Conservation (phyloP, 345 rosid genomes). For the Corymbia maculata region DNA sequence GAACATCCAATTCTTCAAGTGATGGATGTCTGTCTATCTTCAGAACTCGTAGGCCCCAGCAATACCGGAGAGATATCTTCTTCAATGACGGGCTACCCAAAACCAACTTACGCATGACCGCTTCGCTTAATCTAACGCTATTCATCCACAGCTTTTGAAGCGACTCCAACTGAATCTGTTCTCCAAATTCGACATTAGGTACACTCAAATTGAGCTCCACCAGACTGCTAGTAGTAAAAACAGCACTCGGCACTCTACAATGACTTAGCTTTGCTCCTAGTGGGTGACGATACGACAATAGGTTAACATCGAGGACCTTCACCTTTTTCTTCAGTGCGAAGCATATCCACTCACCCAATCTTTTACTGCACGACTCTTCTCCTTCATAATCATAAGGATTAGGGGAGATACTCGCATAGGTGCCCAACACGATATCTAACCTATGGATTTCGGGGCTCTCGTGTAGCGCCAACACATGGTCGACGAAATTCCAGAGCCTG, state of each 20-base stretch:
- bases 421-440: background rate
- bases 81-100: background rate
- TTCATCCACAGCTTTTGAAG: background rate
- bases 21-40: background rate
- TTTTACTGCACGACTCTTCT: background rate
- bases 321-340: background rate
- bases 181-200: background rate
- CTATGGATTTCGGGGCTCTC: background rate
- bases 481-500: background rate
- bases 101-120: background rate
- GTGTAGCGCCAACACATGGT: background rate
- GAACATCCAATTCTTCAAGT: background rate
- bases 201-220: background rate
- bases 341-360: background rate
- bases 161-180: background rate
- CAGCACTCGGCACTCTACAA: background rate
- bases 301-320: background rate
- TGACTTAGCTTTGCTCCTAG: background rate
- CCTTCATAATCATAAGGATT: background rate
- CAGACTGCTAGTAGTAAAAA: background rate
- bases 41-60: background rate
- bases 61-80: background rate
- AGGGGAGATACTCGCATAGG: no score
- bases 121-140: background rate
- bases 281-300: background rate